These are phyloP conservation scores for Lipomyces oligophaga DNA, from an alignment of 805 yeast species.

Conservation along the genomic window DNA sequence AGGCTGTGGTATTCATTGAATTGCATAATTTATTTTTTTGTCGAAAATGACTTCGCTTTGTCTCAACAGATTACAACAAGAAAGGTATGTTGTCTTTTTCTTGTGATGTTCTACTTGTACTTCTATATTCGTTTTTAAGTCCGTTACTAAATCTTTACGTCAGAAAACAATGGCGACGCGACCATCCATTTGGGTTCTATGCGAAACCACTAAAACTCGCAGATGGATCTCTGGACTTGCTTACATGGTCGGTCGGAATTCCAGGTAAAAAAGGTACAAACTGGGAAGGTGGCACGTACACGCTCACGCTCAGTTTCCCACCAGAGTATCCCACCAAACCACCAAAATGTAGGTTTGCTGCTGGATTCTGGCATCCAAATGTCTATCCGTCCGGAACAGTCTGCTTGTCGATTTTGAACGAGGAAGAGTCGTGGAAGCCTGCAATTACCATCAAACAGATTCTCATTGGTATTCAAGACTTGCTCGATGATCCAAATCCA, in stretches of 20 bases:
- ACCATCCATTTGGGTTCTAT: conserved; percentile 95
- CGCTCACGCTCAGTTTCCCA: conserved; percentile 76
- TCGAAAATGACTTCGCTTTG: conserved; percentile 37
- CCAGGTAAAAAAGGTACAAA: conserved; percentile 86
- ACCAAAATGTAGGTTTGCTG: conserved; percentile 86
- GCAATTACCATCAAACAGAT: conserved; percentile 84
- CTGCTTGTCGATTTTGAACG: conserved; percentile 88
- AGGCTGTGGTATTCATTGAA: not conserved
- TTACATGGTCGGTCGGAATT: conserved; percentile 89
- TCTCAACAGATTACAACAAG: conserved; percentile 83
- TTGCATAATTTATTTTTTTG: not conserved
- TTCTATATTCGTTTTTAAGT: not conserved
- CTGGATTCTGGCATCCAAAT: conserved; percentile 92
- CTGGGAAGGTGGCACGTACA: conserved; percentile 90
- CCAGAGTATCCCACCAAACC: conserved; percentile 94
- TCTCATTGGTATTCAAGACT: conserved; percentile 86
- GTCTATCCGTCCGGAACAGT: conserved; percentile 97
- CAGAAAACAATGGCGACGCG: conserved; percentile 96
- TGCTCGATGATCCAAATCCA: conserved; percentile 85
- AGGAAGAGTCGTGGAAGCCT: conserved; percentile 97
- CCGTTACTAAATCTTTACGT: not conserved
- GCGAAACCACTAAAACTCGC: conserved; percentile 81
- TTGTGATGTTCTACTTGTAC: not conserved
- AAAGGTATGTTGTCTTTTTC: conserved; percentile 45
- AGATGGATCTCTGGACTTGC: conserved; percentile 82